A percentile compares a stretch with the other conserved stretches of the same genome.
Evolutionary conservation across 2,329 filamentous ascomycete genomes (phyloP).

Genomic region (Diplocarpon rosae): DNA sequence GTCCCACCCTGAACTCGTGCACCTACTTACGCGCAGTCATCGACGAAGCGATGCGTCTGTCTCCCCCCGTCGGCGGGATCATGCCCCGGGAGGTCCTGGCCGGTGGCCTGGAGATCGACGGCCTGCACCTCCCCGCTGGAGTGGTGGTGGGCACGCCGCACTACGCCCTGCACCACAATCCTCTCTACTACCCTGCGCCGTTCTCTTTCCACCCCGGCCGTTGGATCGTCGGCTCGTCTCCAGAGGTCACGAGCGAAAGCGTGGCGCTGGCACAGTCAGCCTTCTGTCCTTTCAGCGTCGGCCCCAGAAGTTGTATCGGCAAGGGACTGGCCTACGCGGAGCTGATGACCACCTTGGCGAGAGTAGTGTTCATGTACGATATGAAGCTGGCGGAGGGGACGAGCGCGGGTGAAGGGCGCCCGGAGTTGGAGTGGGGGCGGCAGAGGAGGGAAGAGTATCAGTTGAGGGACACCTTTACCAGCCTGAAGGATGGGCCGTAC

Average conservation of each 20-base stretch:
- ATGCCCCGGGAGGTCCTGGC: constrained; percentile 15
- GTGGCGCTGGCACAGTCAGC: constrained; percentile 16
- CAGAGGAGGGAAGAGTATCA: constrained; percentile 53
- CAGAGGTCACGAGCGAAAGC: constrained; percentile 12
- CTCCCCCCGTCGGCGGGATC: constrained; percentile 22
- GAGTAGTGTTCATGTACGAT: constrained; percentile 18
- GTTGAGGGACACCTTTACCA: constrained; percentile 62
- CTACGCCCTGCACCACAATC: constrained; percentile 35
- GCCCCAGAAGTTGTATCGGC: constrained; percentile 22
- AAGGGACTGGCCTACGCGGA: constrained; percentile 20
- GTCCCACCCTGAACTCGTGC: constrained; percentile 25
- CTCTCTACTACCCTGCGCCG: constrained; percentile 32
- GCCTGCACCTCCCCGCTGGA: constrained; percentile 28
- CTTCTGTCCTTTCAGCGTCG: constrained; percentile 20
- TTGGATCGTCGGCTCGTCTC: constrained; percentile 29
- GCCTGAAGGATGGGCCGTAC: constrained; percentile 59
- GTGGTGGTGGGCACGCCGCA: constrained; percentile 33
- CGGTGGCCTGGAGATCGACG: constrained; percentile 20
- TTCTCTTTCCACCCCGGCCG: constrained; percentile 34
- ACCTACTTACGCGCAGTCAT: constrained; percentile 34
- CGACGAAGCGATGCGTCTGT: constrained; percentile 27
- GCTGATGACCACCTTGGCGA: constrained; percentile 16
- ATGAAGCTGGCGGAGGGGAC: constrained; percentile 20
- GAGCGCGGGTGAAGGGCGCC: constrained; percentile 1
- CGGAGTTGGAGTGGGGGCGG: constrained; percentile 40